These are phyloP conservation scores for Cynanchum wilfordii DNA, from an alignment of 257 asterid genomes.

Conservation along the genomic window DNA sequence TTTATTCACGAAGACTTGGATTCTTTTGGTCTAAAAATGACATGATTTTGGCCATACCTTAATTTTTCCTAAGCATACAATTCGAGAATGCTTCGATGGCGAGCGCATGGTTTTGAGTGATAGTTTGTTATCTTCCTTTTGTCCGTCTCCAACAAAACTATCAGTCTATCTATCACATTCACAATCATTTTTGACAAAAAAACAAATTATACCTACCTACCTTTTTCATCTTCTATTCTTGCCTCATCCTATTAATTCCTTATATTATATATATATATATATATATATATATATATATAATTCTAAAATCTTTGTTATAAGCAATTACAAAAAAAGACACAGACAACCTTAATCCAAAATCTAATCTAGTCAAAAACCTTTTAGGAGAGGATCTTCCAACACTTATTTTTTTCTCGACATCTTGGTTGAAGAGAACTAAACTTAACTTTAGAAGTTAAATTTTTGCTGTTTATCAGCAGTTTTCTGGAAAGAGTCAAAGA, in stretches of 20 bases:
- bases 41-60: constrained; percentile 3
- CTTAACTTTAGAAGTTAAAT: not conserved
- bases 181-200: not conserved
- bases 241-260: too few species aligned
- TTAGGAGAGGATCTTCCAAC: too few species aligned
- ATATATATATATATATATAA: not conserved
- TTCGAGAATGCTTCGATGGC: constrained; percentile 7
- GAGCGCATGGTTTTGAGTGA: constrained; percentile 26
- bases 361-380: too few species aligned
- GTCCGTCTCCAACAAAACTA: not conserved
- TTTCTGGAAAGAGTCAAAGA: constrained; percentile 11
- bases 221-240: not conserved
- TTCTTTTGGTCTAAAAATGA: constrained; percentile 5
- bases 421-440: too few species aligned
- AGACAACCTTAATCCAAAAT: too few species aligned
- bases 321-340: too few species aligned
- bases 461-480: not conserved
- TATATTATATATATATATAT: not conserved
- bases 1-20: not conserved
- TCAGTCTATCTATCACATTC: not conserved
- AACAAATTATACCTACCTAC: not conserved
- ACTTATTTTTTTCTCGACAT: too few species aligned
- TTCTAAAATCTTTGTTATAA: constrained; percentile 19
- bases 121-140: constrained; percentile 13
- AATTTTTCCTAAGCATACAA: constrained; percentile 12